These are phyloP conservation scores for Hymenoscyphus salicellus DNA, from an alignment of 2,329 filamentous ascomycete genomes.

Conservation along the genomic window DNA sequence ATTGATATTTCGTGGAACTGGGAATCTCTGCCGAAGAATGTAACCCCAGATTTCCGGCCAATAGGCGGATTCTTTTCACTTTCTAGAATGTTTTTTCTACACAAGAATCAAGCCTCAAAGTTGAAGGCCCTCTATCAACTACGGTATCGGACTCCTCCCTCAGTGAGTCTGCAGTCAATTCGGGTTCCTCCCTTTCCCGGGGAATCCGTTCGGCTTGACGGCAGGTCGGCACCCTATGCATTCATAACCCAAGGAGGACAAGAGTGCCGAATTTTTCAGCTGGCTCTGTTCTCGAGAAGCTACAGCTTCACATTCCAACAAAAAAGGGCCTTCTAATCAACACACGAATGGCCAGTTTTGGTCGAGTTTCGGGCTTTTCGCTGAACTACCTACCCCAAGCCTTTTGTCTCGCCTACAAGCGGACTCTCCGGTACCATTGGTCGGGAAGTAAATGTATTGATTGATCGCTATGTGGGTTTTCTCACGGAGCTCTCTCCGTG, in stretches of 20 bases:
- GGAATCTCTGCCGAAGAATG: too few relatives aligned
- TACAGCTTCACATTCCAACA: neutral
- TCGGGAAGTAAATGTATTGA: neutral
- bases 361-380: neutral
- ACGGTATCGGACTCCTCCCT: neutral
- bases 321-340: neutral
- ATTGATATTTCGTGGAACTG: too few relatives aligned
- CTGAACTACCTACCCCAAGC: neutral
- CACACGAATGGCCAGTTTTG: neutral
- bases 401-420: neutral
- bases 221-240: neutral
- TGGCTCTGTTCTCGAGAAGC: neutral
- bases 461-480: neutral
- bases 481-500: neutral
- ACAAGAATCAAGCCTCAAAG: neutral
- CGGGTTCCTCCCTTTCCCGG: neutral
- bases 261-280: neutral
- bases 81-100: neutral
- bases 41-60: neutral
- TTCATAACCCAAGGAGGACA: neutral
- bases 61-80: neutral
- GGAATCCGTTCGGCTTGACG: neutral
- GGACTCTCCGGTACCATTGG: neutral
- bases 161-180: neutral
- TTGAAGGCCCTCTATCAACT: too few relatives aligned